Percentiles rank a stretch among this genome's conserved stretches.
These are phyloP conservation scores for Ganoderma lingzhi DNA, from an alignment of 1,284 basidiomycete species.

Conservation along the genomic window DNA sequence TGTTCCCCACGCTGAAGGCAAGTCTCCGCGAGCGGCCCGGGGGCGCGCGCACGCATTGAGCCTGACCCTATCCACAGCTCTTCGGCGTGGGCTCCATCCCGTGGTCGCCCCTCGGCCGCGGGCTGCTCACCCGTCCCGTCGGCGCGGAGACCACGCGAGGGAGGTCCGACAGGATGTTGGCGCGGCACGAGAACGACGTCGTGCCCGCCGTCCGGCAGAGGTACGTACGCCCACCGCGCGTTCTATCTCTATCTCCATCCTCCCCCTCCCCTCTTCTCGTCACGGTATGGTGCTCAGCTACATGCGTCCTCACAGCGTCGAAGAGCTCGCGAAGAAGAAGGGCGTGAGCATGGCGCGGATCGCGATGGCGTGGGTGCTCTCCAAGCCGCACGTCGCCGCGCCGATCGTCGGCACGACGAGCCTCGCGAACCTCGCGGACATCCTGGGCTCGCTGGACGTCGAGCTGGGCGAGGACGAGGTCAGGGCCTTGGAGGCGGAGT, in stretches of 20 bases:
- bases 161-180: slow-evolving; percentile 33
- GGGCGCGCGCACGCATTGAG: background rate
- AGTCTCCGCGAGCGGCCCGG: background rate
- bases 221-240: background rate
- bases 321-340: slow-evolving; percentile 51
- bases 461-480: slow-evolving; percentile 11
- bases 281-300: background rate
- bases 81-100: slow-evolving; percentile 51
- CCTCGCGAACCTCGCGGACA: slow-evolving; percentile 57
- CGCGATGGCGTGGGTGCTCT: slow-evolving; percentile 27
- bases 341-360: slow-evolving; percentile 39
- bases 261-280: background rate
- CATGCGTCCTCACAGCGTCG: slow-evolving; percentile 39
- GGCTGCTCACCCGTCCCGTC: slow-evolving; percentile 46
- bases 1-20: slow-evolving; percentile 47
- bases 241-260: background rate
- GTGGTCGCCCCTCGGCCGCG: slow-evolving; percentile 52
- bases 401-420: slow-evolving; percentile 63
- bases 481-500: slow-evolving; percentile 8
- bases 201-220: slow-evolving; percentile 3
- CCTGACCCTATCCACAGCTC: slow-evolving; percentile 20
- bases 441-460: slow-evolving; percentile 46
- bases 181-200: slow-evolving; percentile 4
- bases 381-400: slow-evolving; percentile 50
- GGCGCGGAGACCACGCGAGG: slow-evolving; percentile 37